Conservation (phyloP, 169 alveolate species). For the Plasmodium vivax region DNA sequence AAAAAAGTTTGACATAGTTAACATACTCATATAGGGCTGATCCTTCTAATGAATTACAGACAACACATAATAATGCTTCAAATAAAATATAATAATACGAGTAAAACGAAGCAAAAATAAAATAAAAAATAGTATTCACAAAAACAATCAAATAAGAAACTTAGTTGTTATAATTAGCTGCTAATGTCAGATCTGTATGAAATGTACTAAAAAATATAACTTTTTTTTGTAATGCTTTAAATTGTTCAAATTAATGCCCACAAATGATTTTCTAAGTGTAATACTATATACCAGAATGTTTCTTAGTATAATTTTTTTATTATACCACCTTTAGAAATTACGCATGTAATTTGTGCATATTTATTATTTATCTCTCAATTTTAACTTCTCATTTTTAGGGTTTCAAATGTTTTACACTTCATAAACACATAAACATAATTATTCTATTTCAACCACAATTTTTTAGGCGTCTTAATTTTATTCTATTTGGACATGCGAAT, state of each 20-base stretch:
- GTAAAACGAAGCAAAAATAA: too few species aligned
- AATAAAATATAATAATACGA: background rate
- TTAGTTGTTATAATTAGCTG: background rate
- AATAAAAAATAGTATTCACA: background rate
- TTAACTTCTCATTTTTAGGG: background rate
- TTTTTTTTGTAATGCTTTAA: background rate
- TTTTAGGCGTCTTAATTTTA: background rate
- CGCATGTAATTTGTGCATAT: background rate
- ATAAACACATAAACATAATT: background rate
- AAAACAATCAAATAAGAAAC: background rate
- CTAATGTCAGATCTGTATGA: background rate
- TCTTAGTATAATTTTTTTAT: background rate
- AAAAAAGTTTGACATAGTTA: background rate
- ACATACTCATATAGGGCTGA: background rate
- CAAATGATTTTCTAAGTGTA: background rate
- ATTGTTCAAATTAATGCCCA: background rate
- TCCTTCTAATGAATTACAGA: background rate
- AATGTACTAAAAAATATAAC: background rate
- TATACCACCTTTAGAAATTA: background rate
- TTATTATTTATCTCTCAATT: background rate
- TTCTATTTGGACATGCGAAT: background rate
- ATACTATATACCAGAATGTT: background rate
- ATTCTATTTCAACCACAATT: background rate
- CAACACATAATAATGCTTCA: background rate
- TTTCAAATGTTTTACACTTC: background rate